phyloP scores from a whole-genome alignment of 179 eudicot species.

The Silene vulgaris region DNA sequence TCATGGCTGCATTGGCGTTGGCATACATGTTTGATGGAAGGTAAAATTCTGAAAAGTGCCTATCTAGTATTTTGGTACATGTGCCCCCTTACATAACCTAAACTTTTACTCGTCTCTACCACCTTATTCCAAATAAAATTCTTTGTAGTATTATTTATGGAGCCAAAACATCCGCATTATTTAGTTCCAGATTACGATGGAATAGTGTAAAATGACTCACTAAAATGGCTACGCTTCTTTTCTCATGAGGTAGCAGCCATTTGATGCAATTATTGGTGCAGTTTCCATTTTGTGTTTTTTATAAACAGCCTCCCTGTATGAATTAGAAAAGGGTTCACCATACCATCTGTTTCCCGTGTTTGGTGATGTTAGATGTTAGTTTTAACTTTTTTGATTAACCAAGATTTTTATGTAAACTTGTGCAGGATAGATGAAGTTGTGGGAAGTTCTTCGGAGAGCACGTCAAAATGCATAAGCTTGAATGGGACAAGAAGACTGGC shows the following conservation, averaged over 20 bases:
- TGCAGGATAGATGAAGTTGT: constrained; percentile 86
- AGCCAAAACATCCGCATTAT: not conserved
- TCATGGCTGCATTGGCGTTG: constrained; percentile 94
- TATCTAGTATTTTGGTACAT: not conserved
- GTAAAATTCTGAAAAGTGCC: constrained; percentile 27
- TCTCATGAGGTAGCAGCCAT: not conserved
- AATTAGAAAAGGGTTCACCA: not conserved
- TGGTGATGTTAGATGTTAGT: constrained; percentile 1
- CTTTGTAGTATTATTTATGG: not conserved
- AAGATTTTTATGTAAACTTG: constrained; percentile 14
- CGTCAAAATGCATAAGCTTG: constrained; percentile 63
- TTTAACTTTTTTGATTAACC: not conserved
- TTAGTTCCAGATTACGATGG: not conserved
- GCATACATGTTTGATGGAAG: constrained; percentile 98
- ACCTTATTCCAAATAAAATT: not conserved
- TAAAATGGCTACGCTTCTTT: not conserved
- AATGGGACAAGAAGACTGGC: constrained; percentile 84
- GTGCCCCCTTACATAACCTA: not conserved
- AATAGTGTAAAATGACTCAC: not conserved
- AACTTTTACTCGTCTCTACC: not conserved
- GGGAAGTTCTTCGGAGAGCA: constrained; percentile 69
- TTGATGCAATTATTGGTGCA: not conserved
- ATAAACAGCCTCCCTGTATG: not conserved
- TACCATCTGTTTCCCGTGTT: not conserved
- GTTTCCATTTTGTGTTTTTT: not conserved